Percentiles rank a stretch among this genome's conserved stretches.
phyloP scores from a whole-genome alignment of 306 rosid species.

The Calophaca sinica region DNA sequence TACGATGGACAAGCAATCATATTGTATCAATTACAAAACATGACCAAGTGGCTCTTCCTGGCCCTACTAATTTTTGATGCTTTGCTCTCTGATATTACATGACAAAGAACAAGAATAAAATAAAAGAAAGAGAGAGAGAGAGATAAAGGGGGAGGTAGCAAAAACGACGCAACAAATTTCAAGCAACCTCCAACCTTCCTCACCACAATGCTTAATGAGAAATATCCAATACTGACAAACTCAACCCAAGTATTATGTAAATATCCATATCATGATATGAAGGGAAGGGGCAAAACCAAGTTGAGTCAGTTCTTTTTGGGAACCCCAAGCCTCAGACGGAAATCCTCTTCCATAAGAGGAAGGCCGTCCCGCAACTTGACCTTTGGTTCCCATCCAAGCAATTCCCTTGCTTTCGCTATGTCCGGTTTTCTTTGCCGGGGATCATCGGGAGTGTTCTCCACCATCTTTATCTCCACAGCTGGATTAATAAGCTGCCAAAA shows the following conservation, averaged over 20 bases:
- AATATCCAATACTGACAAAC: conserved; percentile 17
- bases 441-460: conserved; percentile 90
- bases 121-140: not conserved
- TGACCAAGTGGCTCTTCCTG: not conserved
- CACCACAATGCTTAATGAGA: not conserved
- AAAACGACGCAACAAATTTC: conserved; percentile 6
- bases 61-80: not conserved
- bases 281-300: conserved; percentile 13
- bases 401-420: conserved; percentile 72
- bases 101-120: not conserved
- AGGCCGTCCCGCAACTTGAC: conserved; percentile 74
- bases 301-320: conserved; percentile 49
- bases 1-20: not conserved
- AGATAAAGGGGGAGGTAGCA: not conserved
- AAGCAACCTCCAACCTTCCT: conserved; percentile 16
- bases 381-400: conserved; percentile 85
- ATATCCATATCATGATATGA: conserved; percentile 10
- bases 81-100: not conserved
- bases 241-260: conserved; percentile 23
- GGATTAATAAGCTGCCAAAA: conserved; percentile 80
- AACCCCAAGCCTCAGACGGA: conserved; percentile 73
- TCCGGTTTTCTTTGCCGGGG: conserved; percentile 86
- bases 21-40: conserved; percentile 9
- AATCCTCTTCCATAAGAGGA: conserved; percentile 89
- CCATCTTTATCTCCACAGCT: conserved; percentile 68